Evolutionary conservation across 1,139 yeast species (phyloP).

Genomic region (Taphrina populina): DNA sequence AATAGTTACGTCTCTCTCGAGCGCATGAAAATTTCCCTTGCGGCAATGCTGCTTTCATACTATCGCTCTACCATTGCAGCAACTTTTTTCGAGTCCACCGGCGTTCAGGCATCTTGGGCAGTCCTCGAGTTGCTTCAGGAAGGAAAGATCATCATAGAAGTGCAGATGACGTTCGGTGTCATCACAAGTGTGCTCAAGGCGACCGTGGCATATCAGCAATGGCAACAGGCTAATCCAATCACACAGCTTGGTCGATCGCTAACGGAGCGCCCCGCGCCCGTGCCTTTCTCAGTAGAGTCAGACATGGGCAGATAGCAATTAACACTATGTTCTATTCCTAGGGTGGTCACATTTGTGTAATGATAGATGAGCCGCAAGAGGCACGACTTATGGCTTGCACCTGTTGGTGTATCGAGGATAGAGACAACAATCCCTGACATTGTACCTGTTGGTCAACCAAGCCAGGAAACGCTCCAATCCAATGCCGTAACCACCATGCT

Average conservation of each 20-base stretch:
- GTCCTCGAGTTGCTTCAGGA: neutral
- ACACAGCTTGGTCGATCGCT: too few relatives aligned
- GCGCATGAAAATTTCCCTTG: neutral
- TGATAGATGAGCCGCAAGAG: neutral
- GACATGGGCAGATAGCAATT: too few relatives aligned
- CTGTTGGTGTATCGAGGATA: conserved; percentile 98
- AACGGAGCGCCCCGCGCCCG: too few relatives aligned
- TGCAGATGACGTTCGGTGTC: neutral
- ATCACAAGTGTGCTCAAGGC: neutral
- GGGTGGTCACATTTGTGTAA: too few relatives aligned
- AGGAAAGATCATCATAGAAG: neutral
- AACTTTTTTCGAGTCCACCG: neutral
- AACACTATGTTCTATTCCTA: too few relatives aligned
- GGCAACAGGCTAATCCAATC: neutral
- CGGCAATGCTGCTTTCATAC: conserved; percentile 1
- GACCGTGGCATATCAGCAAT: neutral
- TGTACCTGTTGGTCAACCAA: conserved; percentile 95
- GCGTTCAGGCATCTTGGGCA: neutral
- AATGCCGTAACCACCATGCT: conserved; percentile 98
- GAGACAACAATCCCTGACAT: conserved; percentile 76
- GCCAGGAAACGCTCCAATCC: conserved; percentile 98
- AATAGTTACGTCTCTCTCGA: conserved; percentile 4
- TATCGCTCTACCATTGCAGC: neutral
- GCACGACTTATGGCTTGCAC: conserved; percentile 70
- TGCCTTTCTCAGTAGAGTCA: too few relatives aligned